Evolutionary conservation across 352 stramenopile genomes (phyloP), one percentile per base, ranked within the genome.

Genomic region (Heterotrichella gracilis): DNA sequence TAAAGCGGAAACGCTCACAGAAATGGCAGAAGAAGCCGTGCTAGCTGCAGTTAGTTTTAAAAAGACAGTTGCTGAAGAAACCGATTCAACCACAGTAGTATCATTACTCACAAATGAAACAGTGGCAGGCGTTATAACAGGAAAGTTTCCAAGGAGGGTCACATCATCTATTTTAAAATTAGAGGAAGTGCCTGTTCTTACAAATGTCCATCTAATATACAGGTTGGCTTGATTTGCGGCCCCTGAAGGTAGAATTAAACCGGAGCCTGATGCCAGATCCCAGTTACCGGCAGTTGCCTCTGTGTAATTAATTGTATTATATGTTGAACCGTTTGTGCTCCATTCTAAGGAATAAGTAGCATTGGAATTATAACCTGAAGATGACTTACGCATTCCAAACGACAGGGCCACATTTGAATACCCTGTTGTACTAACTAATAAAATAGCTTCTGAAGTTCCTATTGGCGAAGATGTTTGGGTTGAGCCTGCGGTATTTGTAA

Each of bases 101-200:
- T 53, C 32, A n/a, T 53, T 53, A n/a, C 32, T 53, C 9, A 53
- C 9, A 53, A 53, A 53, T 17, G 32, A 53, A n/a, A 53, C n/a
- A n/a, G 32, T 53, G n/a, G 32, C 32, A 17, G 32, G 32, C 9
- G 32, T 9, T n/a, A n/a, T n/a, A n/a, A n/a, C n/a, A 17, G 32
- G 32, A 17, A n/a, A 17, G 32, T 53, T 53, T 9, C 32, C 32
- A 53, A 53, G 9, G 9, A 53, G 9, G n/a, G 9, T 53, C n/a
- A 53, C 32, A 53, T 53, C 32, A n/a, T 53, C 32, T 53, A 53
- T 53, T n/a, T 53, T 53, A 53, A 53, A 53, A 53, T 53, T 53
- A 17, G 32, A 53, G n/a, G 32, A 9, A 17, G 32, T n/a, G 32
- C 32, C 32, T 53, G 32, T 53, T 53, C 32, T 53, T n/a, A n/a